Conservation (phyloP, 176 grass and related monocot species). For the Rhipidocladum racemiflorum region DNA sequence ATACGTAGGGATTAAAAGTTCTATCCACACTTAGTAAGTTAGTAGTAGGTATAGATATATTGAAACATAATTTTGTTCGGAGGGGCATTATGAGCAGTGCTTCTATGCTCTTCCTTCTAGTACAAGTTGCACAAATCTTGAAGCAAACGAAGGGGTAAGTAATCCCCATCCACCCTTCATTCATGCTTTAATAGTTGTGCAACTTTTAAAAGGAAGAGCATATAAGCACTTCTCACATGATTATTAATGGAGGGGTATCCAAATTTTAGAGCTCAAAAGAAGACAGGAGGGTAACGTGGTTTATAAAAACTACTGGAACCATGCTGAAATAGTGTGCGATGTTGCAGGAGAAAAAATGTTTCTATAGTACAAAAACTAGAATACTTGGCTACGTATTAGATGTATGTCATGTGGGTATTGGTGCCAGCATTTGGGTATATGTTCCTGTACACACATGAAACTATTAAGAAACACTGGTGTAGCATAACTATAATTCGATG, state of each 20-base stretch:
- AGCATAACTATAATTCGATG: neutral
- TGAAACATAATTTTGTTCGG: neutral
- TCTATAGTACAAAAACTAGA: neutral
- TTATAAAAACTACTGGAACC: neutral
- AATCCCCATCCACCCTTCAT: no score
- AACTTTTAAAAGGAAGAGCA: no score
- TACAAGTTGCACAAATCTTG: no score
- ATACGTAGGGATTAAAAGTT: neutral
- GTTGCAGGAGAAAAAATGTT: neutral
- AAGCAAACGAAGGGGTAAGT: no score
- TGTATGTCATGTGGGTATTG: neutral
- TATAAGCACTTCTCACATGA: no score
- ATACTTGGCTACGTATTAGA: neutral
- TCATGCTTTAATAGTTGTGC: no score
- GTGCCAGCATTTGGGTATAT: neutral
- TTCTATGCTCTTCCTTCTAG: no score
- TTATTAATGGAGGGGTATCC: no score
- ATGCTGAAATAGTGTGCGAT: conserved; percentile 1
- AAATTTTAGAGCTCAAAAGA: neutral
- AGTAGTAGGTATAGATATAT: neutral
- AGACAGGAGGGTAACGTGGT: no score
- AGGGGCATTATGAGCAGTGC: neutral
- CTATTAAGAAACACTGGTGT: neutral
- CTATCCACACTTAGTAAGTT: neutral
- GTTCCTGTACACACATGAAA: neutral